These are phyloP conservation scores for Phialophora expanda DNA, from an alignment of 2,329 filamentous ascomycete species.

Conservation along the genomic window DNA sequence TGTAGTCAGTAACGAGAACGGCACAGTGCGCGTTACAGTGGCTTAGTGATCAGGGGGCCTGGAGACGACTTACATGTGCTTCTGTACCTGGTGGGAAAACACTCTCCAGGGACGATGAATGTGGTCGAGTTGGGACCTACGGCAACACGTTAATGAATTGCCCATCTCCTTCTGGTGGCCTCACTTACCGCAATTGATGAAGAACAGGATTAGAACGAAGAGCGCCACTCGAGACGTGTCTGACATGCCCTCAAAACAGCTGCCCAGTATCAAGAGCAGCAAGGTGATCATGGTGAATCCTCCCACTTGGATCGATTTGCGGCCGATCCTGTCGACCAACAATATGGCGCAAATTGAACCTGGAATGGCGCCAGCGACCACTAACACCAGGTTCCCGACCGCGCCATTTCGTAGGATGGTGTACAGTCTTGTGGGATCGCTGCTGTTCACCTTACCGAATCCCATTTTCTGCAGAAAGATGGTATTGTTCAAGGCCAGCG, in stretches of 20 bases:
- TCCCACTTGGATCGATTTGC: slow-evolving; percentile 73
- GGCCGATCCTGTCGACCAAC: slow-evolving; percentile 73
- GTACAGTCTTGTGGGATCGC: slow-evolving; percentile 55
- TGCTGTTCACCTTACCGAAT: slow-evolving; percentile 65
- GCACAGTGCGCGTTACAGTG: neutral
- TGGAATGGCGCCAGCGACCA: slow-evolving; percentile 77
- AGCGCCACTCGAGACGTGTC: slow-evolving; percentile 61
- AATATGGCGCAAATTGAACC: slow-evolving; percentile 83
- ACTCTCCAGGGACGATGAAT: slow-evolving; percentile 68
- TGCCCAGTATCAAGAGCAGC: slow-evolving; percentile 67
- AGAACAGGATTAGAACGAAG: slow-evolving; percentile 68
- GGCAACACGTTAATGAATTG: neutral
- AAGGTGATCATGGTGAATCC: slow-evolving; percentile 68
- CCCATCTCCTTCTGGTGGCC: neutral
- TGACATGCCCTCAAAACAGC: slow-evolving; percentile 58
- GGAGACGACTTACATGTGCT: slow-evolving; percentile 52
- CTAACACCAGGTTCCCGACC: slow-evolving; percentile 77
- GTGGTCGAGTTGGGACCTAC: slow-evolving; percentile 66
- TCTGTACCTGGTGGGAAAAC: slow-evolving; percentile 67
- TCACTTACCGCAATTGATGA: slow-evolving; percentile 64
- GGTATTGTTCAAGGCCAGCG: slow-evolving; percentile 75
- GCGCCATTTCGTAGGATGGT: slow-evolving; percentile 73
- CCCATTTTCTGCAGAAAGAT: slow-evolving; percentile 74
- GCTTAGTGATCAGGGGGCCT: neutral
- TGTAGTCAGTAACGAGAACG: neutral